These are phyloP conservation scores for Fusarium hainanense DNA, from an alignment of 2,329 filamentous ascomycete species.

Conservation along the genomic window DNA sequence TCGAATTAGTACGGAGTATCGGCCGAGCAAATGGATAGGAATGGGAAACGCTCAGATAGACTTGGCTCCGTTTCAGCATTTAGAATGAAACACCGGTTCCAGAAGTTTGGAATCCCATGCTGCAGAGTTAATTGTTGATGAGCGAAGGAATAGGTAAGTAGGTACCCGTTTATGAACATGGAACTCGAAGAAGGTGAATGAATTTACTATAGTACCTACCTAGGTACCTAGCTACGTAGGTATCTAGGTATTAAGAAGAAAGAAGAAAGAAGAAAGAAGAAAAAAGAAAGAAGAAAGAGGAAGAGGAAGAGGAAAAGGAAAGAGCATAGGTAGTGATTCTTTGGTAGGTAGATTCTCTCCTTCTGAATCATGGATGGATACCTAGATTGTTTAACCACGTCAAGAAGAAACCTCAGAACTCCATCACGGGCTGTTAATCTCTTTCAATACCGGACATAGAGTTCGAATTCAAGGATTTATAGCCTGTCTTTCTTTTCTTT, in stretches of 20 bases:
- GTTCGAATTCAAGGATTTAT: not conserved
- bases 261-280: not conserved
- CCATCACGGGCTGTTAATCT: conserved; percentile 3
- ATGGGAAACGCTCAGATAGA: not conserved
- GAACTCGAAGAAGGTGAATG: not conserved
- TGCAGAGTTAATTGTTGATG: conserved; percentile 6
- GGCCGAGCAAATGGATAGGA: not conserved
- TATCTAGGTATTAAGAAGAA: not conserved
- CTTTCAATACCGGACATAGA: conserved; percentile 3
- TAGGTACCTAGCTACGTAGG: not conserved
- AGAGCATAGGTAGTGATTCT: not conserved
- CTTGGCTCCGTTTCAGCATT: conserved; percentile 28
- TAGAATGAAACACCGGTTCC: not conserved
- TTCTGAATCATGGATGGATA: not conserved
- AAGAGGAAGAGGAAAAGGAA: not conserved
- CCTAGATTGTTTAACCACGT: not conserved
- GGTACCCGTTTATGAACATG: not conserved
- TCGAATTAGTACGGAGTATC: conserved; percentile 6
- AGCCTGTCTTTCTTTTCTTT: conserved; percentile 8
- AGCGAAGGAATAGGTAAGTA: not conserved
- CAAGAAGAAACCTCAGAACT: not conserved
- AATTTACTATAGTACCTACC: not conserved
- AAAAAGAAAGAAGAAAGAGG: no score
- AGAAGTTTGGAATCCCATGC: conserved; percentile 12
- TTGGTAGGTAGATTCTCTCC: not conserved